Base-by-base conservation (phyloP, 2,329 filamentous ascomycete genomes). In the Raffaelea ambrosiae region DNA sequence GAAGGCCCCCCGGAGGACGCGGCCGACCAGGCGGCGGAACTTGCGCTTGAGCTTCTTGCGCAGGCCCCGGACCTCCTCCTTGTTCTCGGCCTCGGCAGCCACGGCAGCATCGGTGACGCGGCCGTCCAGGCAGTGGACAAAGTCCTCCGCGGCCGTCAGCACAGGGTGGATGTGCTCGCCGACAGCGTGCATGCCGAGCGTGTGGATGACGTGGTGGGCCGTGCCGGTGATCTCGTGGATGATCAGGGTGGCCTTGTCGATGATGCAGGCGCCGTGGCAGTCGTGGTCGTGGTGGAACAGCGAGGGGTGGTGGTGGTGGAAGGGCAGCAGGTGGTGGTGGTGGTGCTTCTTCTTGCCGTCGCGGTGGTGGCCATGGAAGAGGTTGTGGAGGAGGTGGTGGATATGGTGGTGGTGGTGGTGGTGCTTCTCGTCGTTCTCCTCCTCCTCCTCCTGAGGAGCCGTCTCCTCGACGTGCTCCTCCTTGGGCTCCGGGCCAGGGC, bases 231-330 rank as follows among this genome's bases (percentile, higher is more conserved):
- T 21, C 40, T 51, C 41, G 13, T 13, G 11, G 16, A 51, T 39
- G 9, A 53, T 44, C n/a, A 23, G 21, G 33, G 38, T 36, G 23
- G 46, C 51, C 41, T 48, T 53, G 38, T 8, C 20, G 14, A 49
- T 14, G 11, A 53, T 10, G 40, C 48, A 48, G 19, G 36, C 4
- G 19, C 40, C 46, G 40, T 52, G 36, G 38, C 48, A 47, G 29
- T 23, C 29, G 16, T 31, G 13, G 18, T 43, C 42, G 23, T 33
- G 31, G 31, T 33, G 31, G n/a, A n/a, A n/a, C n/a, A n/a, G n/a
- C n/a, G 14, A 8, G 16, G 13, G 35, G 18, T 10, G 8, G 16
- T 38, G 35, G 35, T 9, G 35, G 16, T 38, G 35, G 16, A 8
- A 14, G 18, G 7, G 35, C 5, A 8, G 35, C 5, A 8, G 14